Evolutionary conservation across 2,329 filamentous ascomycete genomes (phyloP).

Genomic region (Onygena corvina): DNA sequence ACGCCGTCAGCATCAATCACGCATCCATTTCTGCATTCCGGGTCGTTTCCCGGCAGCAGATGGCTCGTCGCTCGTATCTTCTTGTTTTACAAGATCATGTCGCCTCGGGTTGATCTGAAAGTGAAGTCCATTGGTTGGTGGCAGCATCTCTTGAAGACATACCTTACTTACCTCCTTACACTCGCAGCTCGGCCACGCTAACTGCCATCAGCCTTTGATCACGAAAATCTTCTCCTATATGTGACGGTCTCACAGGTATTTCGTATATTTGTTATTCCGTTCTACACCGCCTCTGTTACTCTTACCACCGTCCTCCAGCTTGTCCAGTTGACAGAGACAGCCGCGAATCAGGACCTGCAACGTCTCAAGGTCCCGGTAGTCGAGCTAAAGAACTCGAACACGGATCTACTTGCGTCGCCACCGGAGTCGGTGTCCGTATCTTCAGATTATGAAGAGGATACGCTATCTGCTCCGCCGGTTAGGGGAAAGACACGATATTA

Average conservation of each 20-base stretch:
- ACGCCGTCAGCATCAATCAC: constrained; percentile 58
- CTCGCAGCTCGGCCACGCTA: constrained; percentile 9
- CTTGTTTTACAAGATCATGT: constrained; percentile 74
- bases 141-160: too few relatives aligned
- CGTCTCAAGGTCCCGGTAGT: not conserved
- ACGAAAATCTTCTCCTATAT: constrained; percentile 55
- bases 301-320: constrained; percentile 52
- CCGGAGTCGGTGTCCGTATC: not conserved
- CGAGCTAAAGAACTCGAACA: constrained; percentile 1
- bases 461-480: not conserved
- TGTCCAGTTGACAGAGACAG: constrained; percentile 42
- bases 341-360: constrained; percentile 12
- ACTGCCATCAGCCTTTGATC: constrained; percentile 52
- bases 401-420: not conserved
- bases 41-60: constrained; percentile 49
- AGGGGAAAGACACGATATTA: constrained; percentile 45
- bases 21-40: constrained; percentile 66
- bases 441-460: not conserved
- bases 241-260: constrained; percentile 64
- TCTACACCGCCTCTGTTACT: constrained; percentile 55
- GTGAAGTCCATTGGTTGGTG: constrained; percentile 49
- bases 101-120: constrained; percentile 56
- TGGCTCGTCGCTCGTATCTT: constrained; percentile 59
- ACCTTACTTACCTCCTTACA: too few relatives aligned
- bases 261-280: constrained; percentile 62